Evolutionary conservation across 495 filamentous ascomycete genomes (phyloP).

Genomic region (Trichocladium uniseriatum): DNA sequence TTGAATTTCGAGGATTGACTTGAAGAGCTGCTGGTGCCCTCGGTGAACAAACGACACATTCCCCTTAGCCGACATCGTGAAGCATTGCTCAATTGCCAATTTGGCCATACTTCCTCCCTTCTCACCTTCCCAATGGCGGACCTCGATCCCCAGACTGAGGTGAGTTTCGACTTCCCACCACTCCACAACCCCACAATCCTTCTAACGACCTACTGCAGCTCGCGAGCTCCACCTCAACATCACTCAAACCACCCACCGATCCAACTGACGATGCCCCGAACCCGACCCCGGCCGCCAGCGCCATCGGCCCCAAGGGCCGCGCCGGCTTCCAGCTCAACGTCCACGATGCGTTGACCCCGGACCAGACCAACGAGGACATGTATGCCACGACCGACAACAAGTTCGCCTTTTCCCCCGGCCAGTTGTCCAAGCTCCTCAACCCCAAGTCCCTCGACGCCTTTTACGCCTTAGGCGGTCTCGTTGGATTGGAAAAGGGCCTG

Average conservation of each 20-base stretch:
- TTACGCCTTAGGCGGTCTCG: slow-evolving; percentile 55
- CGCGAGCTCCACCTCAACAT: not conserved
- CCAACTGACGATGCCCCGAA: not conserved
- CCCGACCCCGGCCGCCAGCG: not conserved
- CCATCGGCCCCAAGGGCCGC: not conserved
- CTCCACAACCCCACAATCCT: too few species aligned
- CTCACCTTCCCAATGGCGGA: too few species aligned
- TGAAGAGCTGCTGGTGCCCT: too few species aligned
- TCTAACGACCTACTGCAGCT: too few species aligned
- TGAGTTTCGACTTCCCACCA: too few species aligned
- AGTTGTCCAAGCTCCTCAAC: slow-evolving; percentile 62
- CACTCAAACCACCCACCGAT: not conserved
- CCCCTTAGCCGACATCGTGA: too few species aligned
- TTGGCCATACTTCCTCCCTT: too few species aligned
- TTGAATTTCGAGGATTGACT: too few species aligned
- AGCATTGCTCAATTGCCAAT: too few species aligned
- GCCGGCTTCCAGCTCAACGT: slow-evolving; percentile 4
- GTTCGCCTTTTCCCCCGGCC: slow-evolving; percentile 61
- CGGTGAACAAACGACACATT: too few species aligned
- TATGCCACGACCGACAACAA: slow-evolving; percentile 53
- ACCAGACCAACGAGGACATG: slow-evolving; percentile 41
- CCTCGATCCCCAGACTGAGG: too few species aligned
- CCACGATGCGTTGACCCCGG: slow-evolving; percentile 4
- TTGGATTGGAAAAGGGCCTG: slow-evolving; percentile 56
- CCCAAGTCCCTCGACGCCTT: slow-evolving; percentile 65